Conservation (phyloP, 345 rosid genomes). For the Eucalyptus pumila region DNA sequence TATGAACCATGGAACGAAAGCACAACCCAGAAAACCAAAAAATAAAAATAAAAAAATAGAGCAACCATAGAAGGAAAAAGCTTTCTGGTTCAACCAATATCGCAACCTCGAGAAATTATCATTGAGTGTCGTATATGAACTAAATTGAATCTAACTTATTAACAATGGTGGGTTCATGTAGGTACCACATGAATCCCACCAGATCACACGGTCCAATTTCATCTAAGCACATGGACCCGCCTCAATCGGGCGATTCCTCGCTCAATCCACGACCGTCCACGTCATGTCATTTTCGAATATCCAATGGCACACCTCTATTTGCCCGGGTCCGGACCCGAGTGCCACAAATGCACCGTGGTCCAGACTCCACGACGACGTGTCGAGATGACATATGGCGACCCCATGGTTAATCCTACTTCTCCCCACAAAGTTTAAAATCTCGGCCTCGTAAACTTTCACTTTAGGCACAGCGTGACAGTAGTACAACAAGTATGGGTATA, state of each 20-base stretch:
- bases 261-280: slow-evolving; percentile 33
- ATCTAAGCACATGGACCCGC: background rate
- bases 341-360: slow-evolving; percentile 62
- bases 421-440: slow-evolving; percentile 22
- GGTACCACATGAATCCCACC: background rate
- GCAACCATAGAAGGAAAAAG: background rate
- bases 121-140: background rate
- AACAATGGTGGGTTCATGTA: background rate
- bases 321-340: slow-evolving; percentile 47
- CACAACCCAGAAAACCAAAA: background rate
- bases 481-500: slow-evolving; percentile 57
- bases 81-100: background rate
- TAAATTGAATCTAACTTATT: background rate
- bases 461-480: slow-evolving; percentile 75
- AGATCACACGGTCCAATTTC: background rate
- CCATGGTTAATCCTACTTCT: slow-evolving; percentile 34
- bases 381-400: slow-evolving; percentile 62
- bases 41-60: too few relatives aligned
- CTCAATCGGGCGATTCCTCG: background rate
- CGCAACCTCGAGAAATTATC: background rate
- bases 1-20: background rate
- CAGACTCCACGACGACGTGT: slow-evolving; percentile 64
- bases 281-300: slow-evolving; percentile 68
- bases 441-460: slow-evolving; percentile 59
- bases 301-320: slow-evolving; percentile 74